Conservation (phyloP, 139 green algal species). For the Astrephomene gubernaculifera region DNA sequence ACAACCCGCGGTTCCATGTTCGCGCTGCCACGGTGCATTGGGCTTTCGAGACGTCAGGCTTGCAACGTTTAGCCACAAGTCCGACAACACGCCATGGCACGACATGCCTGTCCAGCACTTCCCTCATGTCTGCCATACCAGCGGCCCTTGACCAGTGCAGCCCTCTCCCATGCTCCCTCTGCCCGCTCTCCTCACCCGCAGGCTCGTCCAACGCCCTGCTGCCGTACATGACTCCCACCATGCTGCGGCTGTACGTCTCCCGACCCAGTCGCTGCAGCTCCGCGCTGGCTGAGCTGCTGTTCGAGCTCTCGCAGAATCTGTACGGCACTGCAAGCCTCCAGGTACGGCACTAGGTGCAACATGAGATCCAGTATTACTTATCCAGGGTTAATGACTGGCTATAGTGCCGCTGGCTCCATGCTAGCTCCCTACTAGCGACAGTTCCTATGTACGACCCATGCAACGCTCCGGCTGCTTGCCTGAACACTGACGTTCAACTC, state of each 20-base stretch:
- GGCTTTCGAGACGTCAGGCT: too few relatives aligned
- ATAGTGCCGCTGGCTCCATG: neutral
- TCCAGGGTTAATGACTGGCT: neutral
- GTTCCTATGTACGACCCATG: too few relatives aligned
- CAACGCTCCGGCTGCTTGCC: too few relatives aligned
- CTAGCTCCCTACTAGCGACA: too few relatives aligned
- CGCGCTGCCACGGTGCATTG: too few relatives aligned
- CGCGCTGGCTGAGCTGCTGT: neutral
- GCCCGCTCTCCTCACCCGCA: neutral
- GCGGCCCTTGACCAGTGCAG: too few relatives aligned
- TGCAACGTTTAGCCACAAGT: neutral
- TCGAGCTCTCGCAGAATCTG: neutral
- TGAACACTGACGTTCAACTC: too few relatives aligned
- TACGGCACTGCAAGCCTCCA: neutral
- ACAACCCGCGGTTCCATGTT: too few relatives aligned
- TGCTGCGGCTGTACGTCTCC: neutral
- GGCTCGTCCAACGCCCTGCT: neutral
- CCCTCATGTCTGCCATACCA: neutral
- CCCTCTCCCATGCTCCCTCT: too few relatives aligned
- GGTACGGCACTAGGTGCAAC: neutral
- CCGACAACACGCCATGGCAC: neutral
- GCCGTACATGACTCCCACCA: constrained; percentile 15
- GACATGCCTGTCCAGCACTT: neutral
- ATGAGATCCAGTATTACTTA: constrained; percentile 3
- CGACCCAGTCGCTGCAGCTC: neutral